Conservation (phyloP, 1,139 yeast species). For the Saccharomyces hybrid region DNA sequence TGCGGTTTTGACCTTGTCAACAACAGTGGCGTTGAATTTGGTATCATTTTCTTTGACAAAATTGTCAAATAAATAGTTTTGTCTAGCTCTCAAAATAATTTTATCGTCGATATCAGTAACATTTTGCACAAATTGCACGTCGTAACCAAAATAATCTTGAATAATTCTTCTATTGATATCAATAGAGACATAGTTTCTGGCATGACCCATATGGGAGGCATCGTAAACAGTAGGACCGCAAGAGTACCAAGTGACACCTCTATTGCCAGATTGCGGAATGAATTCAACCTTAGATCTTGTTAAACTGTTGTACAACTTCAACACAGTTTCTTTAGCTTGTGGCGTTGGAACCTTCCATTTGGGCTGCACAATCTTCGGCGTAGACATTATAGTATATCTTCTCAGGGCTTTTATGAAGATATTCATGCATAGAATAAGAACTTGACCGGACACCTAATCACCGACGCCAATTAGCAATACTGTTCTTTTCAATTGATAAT, state of each 20-base stretch:
- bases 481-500: neutral
- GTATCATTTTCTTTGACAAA: constrained; percentile 33
- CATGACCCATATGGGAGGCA: constrained; percentile 98
- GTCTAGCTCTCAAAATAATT: constrained; percentile 91
- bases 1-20: constrained; percentile 38
- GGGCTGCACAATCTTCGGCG: constrained; percentile 43
- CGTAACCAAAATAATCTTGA: constrained; percentile 86
- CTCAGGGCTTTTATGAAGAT: neutral
- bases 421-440: constrained; percentile 6
- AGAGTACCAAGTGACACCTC: constrained; percentile 84
- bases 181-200: constrained; percentile 89
- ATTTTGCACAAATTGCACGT: constrained; percentile 81
- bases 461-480: neutral
- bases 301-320: constrained; percentile 66
- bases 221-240: constrained; percentile 99
- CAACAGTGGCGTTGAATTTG: constrained; percentile 28
- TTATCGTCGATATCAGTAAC: constrained; percentile 98
- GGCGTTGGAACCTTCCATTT: constrained; percentile 4
- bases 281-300: constrained; percentile 77
- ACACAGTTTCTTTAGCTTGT: constrained; percentile 16
- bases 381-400: constrained; percentile 7
- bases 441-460: neutral
- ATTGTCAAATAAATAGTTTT: constrained; percentile 67
- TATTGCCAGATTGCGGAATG: constrained; percentile 48
- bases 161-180: constrained; percentile 86